phyloP scores from a whole-genome alignment of 306 rosid genomes.

The Castanea crenata region DNA sequence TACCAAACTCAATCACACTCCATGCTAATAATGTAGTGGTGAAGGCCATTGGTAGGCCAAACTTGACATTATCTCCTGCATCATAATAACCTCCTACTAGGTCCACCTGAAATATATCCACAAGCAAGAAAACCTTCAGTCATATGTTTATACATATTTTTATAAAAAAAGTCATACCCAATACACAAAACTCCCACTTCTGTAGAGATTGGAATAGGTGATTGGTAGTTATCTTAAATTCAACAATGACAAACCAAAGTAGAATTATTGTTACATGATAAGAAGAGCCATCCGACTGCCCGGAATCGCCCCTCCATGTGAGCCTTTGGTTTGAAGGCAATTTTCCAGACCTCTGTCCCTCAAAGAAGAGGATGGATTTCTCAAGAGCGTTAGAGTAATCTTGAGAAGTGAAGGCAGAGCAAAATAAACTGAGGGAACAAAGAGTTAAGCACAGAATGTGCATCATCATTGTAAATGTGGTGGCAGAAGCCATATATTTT shows the following conservation, averaged over 20 bases:
- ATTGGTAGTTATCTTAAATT: neutral
- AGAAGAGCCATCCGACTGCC: slow-evolving; percentile 81
- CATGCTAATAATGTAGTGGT: slow-evolving; percentile 82
- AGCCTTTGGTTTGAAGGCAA: slow-evolving; percentile 63
- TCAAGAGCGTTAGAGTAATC: slow-evolving; percentile 66
- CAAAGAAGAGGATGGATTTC: slow-evolving; percentile 82
- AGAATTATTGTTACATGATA: slow-evolving; percentile 44
- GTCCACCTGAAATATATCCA: slow-evolving; percentile 57
- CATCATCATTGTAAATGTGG: slow-evolving; percentile 21
- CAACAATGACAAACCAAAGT: neutral
- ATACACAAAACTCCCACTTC: no score
- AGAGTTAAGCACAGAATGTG: slow-evolving; percentile 27
- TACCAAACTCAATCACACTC: slow-evolving; percentile 88
- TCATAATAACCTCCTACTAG: slow-evolving; percentile 90
- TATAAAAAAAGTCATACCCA: no score
- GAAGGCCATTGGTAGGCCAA: slow-evolving; percentile 92
- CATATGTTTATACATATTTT: neutral
- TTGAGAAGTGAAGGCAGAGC: slow-evolving; percentile 53
- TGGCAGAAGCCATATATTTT: slow-evolving; percentile 28
- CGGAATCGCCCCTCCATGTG: slow-evolving; percentile 77
- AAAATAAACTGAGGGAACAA: slow-evolving; percentile 19
- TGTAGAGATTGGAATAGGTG: no score
- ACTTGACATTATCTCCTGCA: slow-evolving; percentile 92
- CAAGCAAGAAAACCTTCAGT: neutral
- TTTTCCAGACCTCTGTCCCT: slow-evolving; percentile 78